Evolutionary conservation across 2,329 filamentous ascomycete species (phyloP), one percentile per base, ranked within the genome.

Genomic region (Pyrenophora teres): DNA sequence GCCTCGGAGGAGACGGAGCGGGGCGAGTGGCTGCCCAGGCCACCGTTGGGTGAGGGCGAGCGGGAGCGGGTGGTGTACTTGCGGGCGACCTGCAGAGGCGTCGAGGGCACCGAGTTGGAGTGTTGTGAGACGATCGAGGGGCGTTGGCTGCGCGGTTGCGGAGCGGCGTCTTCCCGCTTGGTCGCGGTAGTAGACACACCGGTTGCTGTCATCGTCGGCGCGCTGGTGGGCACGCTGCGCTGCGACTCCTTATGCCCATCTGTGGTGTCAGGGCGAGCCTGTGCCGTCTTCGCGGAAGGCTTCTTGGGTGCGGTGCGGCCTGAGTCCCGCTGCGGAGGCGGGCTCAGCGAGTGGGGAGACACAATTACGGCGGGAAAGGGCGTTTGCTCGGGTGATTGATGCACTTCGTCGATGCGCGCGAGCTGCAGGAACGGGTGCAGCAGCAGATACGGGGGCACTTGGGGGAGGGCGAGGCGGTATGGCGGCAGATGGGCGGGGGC

Each of bases 91-190:
- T 97, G 92, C 68, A 93, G 90, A 7, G 93, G 94, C 3, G 93
- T 97, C 1, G 93, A 95, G 1, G 93, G 93, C 41, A 97, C 90
- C 7, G 93, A 97, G 71, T 83, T 96, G 19, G 93, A 95, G 70
- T 95, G 84, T 45, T 86, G 85, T 40, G 80, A 82, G 52, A 76
- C 76, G 59, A 83, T 74, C 57, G 81, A 76, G 52, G 80, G 77
- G 60, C 81, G 76, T 70, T 77, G 64, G 23, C 59, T 46, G 38
- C 67, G 65, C 35, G 63, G 54, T 46, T 59, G 59, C 13, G 57
- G 10, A 23, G 37, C 50, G 25, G 53, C 52, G 27, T 73, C 66
- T 7, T 66, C 60, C 43, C 59, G 63, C 57, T 67, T 72, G 60
- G 57, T 60, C 32, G 55, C 60, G 64, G 70, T 70, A 33, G 47